Evolutionary conservation across 768 basidiomycete species (phyloP).

Genomic region (Lactarius psammicola): DNA sequence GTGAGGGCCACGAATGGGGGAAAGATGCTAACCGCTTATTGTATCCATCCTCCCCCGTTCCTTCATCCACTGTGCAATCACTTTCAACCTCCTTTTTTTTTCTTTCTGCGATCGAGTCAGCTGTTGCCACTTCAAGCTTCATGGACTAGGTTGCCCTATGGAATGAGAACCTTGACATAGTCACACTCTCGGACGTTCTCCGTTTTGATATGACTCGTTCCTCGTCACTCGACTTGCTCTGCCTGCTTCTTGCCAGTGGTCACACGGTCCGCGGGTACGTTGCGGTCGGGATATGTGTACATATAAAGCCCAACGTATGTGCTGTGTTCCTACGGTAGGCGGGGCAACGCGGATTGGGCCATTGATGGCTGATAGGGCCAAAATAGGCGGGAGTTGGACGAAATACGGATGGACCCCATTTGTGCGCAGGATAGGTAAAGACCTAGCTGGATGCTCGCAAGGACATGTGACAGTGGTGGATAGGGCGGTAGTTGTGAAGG

Average conservation of each 20-base stretch:
- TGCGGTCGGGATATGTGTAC: constrained; percentile 57
- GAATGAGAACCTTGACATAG: constrained; percentile 42
- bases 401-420: constrained; percentile 18
- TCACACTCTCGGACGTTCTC: constrained; percentile 71
- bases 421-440: constrained; percentile 43
- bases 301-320: too few species aligned
- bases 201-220: constrained; percentile 65
- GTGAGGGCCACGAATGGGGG: constrained; percentile 66
- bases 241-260: constrained; percentile 46
- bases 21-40: constrained; percentile 44
- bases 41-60: constrained; percentile 39
- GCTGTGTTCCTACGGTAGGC: too few species aligned
- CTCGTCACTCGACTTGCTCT: constrained; percentile 51
- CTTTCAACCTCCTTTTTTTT: not conserved
- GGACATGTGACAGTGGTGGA: constrained; percentile 61
- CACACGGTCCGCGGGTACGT: constrained; percentile 50
- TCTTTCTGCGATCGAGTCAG: constrained; percentile 1
- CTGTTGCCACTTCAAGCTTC: constrained; percentile 6
- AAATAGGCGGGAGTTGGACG: constrained; percentile 34
- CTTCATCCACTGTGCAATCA: constrained; percentile 18
- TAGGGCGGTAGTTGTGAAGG: constrained; percentile 46
- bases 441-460: constrained; percentile 52
- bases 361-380: constrained; percentile 41
- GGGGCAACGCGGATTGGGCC: constrained; percentile 40
- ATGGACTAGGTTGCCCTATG: constrained; percentile 12